Evolutionary conservation across 169 alveolate species (phyloP).

Genomic region (Cryptosporidium sp.): DNA sequence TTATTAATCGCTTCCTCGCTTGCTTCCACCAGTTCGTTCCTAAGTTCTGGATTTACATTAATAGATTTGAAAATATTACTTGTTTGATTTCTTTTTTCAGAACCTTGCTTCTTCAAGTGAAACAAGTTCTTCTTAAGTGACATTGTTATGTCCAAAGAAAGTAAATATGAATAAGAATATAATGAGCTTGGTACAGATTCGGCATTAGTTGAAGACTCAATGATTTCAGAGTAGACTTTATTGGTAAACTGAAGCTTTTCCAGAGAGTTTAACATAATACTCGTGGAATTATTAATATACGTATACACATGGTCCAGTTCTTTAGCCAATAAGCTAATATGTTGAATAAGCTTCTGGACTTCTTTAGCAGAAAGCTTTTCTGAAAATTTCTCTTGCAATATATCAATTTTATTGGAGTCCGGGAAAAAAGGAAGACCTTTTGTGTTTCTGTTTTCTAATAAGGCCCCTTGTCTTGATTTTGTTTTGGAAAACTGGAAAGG

Average conservation of each 20-base stretch:
- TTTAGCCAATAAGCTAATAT: constrained; percentile 1
- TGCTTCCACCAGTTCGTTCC: not conserved
- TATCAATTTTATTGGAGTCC: not conserved
- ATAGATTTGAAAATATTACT: not conserved
- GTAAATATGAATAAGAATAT: constrained; percentile 29
- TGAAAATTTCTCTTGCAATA: not conserved
- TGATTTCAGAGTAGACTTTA: constrained; percentile 32
- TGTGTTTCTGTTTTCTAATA: constrained; percentile 19
- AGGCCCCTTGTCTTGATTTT: not conserved
- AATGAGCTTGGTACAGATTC: constrained; percentile 26
- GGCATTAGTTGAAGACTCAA: not conserved
- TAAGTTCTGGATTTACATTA: not conserved
- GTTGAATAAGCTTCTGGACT: constrained; percentile 1
- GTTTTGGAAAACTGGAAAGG: not conserved
- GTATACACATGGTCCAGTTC: constrained; percentile 9
- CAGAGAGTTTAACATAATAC: constrained; percentile 12
- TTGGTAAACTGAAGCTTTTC: constrained; percentile 43
- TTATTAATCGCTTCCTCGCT: constrained; percentile 27
- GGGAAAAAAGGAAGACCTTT: constrained; percentile 60
- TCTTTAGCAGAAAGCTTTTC: constrained; percentile 14
- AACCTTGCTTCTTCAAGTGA: not conserved
- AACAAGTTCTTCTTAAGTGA: not conserved
- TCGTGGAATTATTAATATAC: constrained; percentile 32
- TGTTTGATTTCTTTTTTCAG: not conserved
- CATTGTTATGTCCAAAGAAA: constrained; percentile 53